Evolutionary conservation across 352 stramenopile species (phyloP), one percentile per base, ranked within the genome.

Genomic region (Globisporangium echinulatum): DNA sequence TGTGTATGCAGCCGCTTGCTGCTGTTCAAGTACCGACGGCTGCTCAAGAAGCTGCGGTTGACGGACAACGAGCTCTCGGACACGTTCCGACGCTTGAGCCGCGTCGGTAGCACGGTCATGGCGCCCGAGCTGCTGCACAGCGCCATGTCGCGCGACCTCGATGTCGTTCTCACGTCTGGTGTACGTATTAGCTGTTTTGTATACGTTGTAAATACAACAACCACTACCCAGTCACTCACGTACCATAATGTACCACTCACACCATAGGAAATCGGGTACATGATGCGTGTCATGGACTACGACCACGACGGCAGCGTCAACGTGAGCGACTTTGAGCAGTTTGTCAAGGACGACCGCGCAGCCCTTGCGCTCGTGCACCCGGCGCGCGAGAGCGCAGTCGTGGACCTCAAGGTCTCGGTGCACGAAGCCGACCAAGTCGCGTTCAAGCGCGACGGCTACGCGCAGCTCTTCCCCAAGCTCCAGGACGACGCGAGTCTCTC

Each of bases 61-160:
- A 86, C 77, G 1, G 83, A 93, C 53, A 91, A 89, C 58, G 83
- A 93, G 56, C 84, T 91, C 14, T 69, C 74, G 17, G 83, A 93
- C 49, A 87, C 72, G 4, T 93, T 91, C 47, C 82, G 83, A 11
- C 70, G 83, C 38, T 56, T 93, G 37, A 63, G 72, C 2, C 69
- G 60, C 47, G 33, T 58, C 2, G 76, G 77, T 15, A 61, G 66
- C 14, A 72, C 61, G 5, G 70, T 64, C 9, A 74, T 93, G 52
- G 71, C 76, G 5, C 67, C 73, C 0, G 79, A 88, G 25, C 64
- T 90, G 1, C 75, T 93, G 40, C 79, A 90, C 33, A 64, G 72
- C 0, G 72, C 81, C 2, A 76, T 93, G 15, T 73, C 78, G 53
- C 67, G 82, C 19, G 83, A 93, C 37, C 66, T 93, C 37, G 83